Percentiles rank a stretch among this genome's conserved stretches.
phyloP scores from a whole-genome alignment of 352 stramenopile species.

The Blastocystis sp. region DNA sequence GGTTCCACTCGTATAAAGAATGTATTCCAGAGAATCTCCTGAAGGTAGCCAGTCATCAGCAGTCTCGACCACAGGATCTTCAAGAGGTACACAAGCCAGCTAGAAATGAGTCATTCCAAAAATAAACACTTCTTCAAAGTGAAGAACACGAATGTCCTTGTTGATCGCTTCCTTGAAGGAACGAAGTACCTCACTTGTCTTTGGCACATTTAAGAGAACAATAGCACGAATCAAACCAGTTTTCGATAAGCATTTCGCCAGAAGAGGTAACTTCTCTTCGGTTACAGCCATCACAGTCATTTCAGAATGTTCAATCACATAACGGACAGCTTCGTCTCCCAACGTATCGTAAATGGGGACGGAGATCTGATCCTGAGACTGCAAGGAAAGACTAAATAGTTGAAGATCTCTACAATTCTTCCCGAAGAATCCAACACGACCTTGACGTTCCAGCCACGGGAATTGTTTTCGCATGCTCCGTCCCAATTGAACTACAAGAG shows the following conservation, averaged over 20 bases:
- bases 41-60: constrained; percentile 8
- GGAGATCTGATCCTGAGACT: constrained; percentile 21
- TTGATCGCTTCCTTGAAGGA: not conserved
- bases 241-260: not conserved
- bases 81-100: not conserved
- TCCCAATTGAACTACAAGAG: constrained; percentile 15
- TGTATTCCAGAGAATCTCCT: constrained; percentile 38
- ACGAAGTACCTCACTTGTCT: not conserved
- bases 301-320: not conserved
- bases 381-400: constrained; percentile 22
- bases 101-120: not conserved
- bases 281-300: constrained; percentile 1
- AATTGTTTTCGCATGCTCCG: constrained; percentile 28
- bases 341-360: constrained; percentile 31
- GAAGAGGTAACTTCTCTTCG: constrained; percentile 34
- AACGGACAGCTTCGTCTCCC: not conserved
- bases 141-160: not conserved
- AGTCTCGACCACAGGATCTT: not conserved
- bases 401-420: constrained; percentile 3
- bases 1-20: constrained; percentile 88
- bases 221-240: not conserved
- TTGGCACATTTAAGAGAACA: not conserved
- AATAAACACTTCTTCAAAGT: constrained; percentile 7
- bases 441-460: constrained; percentile 16
- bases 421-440: not conserved